Conservation (phyloP, 768 basidiomycete species). For the Rhizopogon sp. region DNA sequence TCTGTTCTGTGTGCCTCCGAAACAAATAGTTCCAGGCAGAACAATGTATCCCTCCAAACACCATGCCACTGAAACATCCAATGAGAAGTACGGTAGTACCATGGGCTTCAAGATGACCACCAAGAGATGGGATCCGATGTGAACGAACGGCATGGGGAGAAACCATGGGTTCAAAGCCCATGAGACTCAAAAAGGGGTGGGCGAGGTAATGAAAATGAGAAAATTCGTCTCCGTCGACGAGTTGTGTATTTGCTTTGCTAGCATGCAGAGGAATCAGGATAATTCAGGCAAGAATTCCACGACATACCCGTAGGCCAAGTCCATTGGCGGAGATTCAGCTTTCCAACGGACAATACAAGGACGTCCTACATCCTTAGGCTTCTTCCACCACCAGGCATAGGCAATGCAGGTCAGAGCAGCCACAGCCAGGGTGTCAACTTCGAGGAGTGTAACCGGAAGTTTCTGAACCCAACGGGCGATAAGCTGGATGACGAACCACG, state of each 20-base stretch:
- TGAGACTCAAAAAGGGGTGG: too few species aligned
- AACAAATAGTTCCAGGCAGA: too few species aligned
- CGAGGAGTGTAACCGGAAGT: slow-evolving; percentile 27
- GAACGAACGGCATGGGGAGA: neutral
- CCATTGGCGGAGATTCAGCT: too few species aligned
- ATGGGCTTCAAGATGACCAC: neutral
- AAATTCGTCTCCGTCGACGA: too few species aligned
- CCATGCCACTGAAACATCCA: neutral
- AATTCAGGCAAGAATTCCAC: too few species aligned
- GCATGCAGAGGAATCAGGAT: too few species aligned
- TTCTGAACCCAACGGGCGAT: slow-evolving; percentile 14
- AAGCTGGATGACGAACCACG: slow-evolving; percentile 7
- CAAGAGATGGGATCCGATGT: neutral
- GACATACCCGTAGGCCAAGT: too few species aligned
- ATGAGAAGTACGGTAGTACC: neutral
- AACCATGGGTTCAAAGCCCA: neutral
- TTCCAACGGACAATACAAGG: slow-evolving; percentile 2
- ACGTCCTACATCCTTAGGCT: slow-evolving; percentile 22
- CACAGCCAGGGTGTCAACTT: slow-evolving; percentile 28
- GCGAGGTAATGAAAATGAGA: too few species aligned
- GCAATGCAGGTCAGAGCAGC: slow-evolving; percentile 21
- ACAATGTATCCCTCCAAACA: too few species aligned
- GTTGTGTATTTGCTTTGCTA: too few species aligned
- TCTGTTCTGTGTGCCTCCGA: neutral
- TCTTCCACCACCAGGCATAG: slow-evolving; percentile 30